These are phyloP conservation scores for Candida gigantensis DNA, from an alignment of 1,139 yeast species.

Conservation along the genomic window DNA sequence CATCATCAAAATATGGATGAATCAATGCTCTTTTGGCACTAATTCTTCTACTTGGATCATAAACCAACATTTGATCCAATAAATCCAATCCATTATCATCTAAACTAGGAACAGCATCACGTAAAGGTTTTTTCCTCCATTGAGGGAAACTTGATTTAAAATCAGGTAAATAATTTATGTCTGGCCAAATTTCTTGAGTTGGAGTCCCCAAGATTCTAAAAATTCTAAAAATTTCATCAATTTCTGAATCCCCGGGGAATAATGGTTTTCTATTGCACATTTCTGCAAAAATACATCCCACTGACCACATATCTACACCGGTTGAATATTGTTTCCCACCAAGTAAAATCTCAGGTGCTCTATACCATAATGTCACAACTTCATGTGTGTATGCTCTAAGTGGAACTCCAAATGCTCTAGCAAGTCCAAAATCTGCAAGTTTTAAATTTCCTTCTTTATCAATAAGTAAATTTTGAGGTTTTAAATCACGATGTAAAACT, in stretches of 20 bases:
- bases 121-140: constrained; percentile 78
- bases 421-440: constrained; percentile 95
- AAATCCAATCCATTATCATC: constrained; percentile 84
- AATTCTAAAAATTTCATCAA: constrained; percentile 94
- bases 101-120: constrained; percentile 73
- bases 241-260: constrained; percentile 97
- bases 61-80: constrained; percentile 74
- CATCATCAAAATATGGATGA: constrained; percentile 87
- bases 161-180: constrained; percentile 90
- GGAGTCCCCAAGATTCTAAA: constrained; percentile 95
- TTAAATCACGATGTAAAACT: constrained; percentile 91
- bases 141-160: constrained; percentile 95
- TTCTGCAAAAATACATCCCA: constrained; percentile 97
- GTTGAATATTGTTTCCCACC: constrained; percentile 98
- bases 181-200: constrained; percentile 93
- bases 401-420: constrained; percentile 97
- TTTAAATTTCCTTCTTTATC: constrained; percentile 94
- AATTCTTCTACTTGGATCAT: constrained; percentile 92
- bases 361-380: constrained; percentile 96
- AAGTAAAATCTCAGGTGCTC: constrained; percentile 92
- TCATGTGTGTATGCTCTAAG: constrained; percentile 95
- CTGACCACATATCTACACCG: constrained; percentile 99
- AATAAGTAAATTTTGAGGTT: constrained; percentile 92
- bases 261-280: constrained; percentile 96
- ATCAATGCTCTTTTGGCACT: constrained; percentile 90